Conservation (phyloP, 2,329 filamentous ascomycete species). For the Davidsoniella neocaledoniae region DNA sequence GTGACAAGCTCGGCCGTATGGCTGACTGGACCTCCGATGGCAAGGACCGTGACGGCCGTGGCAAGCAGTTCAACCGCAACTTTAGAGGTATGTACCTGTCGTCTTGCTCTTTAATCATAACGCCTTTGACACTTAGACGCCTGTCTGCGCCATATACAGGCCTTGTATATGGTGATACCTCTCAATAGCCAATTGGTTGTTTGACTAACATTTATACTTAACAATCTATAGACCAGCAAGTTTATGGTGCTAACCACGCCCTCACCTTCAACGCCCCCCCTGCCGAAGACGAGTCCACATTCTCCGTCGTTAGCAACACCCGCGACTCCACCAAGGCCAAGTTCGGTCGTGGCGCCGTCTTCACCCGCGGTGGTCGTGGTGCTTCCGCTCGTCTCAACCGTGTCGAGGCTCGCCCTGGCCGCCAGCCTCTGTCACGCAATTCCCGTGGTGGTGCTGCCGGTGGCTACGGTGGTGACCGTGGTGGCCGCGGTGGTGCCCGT, state of each 20-base stretch:
- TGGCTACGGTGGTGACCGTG: constrained; percentile 42
- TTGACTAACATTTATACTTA: background rate
- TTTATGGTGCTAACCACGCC: constrained; percentile 80
- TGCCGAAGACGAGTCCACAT: constrained; percentile 89
- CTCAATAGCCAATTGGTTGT: background rate
- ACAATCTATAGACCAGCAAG: constrained; percentile 63
- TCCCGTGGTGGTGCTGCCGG: constrained; percentile 51
- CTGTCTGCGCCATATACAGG: background rate
- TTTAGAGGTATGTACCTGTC: constrained; percentile 53
- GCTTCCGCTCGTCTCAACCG: constrained; percentile 52
- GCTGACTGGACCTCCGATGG: constrained; percentile 91
- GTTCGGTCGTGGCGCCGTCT: constrained; percentile 78
- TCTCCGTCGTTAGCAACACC: constrained; percentile 94
- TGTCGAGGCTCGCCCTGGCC: constrained; percentile 41
- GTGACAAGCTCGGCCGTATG: constrained; percentile 97
- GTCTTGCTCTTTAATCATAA: background rate
- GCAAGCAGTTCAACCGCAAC: constrained; percentile 80
- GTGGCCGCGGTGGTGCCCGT: constrained; percentile 53
- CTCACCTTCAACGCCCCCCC: constrained; percentile 79
- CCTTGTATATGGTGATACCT: background rate
- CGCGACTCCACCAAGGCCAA: constrained; percentile 71
- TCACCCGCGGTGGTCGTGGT: constrained; percentile 73
- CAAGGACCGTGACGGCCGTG: constrained; percentile 61
- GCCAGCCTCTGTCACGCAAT: constrained; percentile 50
- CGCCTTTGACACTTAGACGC: too few relatives aligned